phyloP scores from a whole-genome alignment of 495 filamentous ascomycete genomes.

The Rhypophila decipiens region DNA sequence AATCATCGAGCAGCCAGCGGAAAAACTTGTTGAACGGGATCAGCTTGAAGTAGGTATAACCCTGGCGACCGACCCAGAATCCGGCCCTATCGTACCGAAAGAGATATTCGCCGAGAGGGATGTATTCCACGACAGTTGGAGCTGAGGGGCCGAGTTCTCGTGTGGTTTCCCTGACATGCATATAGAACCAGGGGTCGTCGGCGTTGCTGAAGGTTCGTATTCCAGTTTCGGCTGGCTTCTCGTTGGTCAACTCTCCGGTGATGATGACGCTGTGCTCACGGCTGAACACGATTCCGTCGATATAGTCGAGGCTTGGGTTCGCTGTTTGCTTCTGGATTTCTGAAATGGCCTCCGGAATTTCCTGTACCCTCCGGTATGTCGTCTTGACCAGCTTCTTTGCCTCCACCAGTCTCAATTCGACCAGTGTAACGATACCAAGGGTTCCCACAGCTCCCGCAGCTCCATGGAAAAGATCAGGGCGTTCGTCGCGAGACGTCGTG shows the following conservation, averaged over 20 bases:
- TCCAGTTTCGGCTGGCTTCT: conserved; percentile 18
- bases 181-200: conserved; percentile 48
- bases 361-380: conserved; percentile 32
- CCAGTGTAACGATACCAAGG: conserved; percentile 49
- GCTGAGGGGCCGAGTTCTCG: conserved; percentile 2
- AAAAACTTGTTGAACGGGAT: conserved; percentile 49
- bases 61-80: conserved; percentile 51
- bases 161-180: conserved; percentile 32
- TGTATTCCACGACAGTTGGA: conserved; percentile 10
- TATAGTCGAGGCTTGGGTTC: conserved; percentile 34
- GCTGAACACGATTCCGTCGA: conserved; percentile 47
- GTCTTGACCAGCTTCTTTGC: conserved; percentile 47
- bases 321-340: conserved; percentile 7
- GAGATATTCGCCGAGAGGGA: conserved; percentile 50
- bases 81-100: conserved; percentile 58
- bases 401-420: conserved; percentile 49
- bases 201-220: conserved; percentile 34
- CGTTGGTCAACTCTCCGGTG: conserved; percentile 41
- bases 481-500: conserved; percentile 25
- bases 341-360: conserved; percentile 5
- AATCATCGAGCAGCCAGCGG: conserved; percentile 42
- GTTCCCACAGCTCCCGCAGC: conserved; percentile 55
- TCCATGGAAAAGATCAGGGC: conserved; percentile 50
- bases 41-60: conserved; percentile 42
- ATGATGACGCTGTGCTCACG: conserved; percentile 42